A percentile compares a stretch with the other conserved stretches of the same genome.
Evolutionary conservation across 2,329 filamentous ascomycete genomes (phyloP).

Genomic region (Fusarium pininemorale): DNA sequence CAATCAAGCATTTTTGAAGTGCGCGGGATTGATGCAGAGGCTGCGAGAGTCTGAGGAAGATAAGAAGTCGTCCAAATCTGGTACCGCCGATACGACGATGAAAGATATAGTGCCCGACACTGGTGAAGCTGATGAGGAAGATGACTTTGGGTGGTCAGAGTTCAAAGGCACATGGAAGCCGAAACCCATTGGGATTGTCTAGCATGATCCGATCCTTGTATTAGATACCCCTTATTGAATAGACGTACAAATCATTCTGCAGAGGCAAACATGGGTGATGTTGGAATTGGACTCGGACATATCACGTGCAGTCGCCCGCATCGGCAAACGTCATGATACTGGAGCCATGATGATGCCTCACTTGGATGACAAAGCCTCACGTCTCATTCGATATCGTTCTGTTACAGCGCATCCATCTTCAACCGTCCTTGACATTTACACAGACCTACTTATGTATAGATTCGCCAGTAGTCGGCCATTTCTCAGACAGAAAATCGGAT

Average conservation of each 20-base stretch:
- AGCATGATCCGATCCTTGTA: constrained; percentile 11
- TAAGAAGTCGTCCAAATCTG: constrained; percentile 13
- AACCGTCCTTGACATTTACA: not conserved
- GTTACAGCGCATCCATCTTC: constrained; percentile 6
- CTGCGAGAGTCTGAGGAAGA: constrained; percentile 41
- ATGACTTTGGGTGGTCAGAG: constrained; percentile 55
- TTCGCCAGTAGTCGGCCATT: constrained; percentile 50
- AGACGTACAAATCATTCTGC: not conserved
- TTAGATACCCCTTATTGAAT: constrained; percentile 23
- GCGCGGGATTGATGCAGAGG: constrained; percentile 54
- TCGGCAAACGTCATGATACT: constrained; percentile 35
- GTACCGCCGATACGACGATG: constrained; percentile 14
- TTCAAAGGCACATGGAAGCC: constrained; percentile 64
- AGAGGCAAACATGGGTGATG: not conserved
- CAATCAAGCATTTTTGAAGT: constrained; percentile 55
- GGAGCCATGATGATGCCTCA: constrained; percentile 32
- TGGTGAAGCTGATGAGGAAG: constrained; percentile 39
- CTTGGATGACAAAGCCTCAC: constrained; percentile 41
- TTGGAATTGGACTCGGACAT: not conserved
- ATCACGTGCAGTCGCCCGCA: constrained; percentile 37
- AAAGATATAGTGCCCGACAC: constrained; percentile 7
- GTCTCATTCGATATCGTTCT: constrained; percentile 32
- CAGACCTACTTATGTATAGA: constrained; percentile 52
- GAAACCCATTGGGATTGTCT: constrained; percentile 67
- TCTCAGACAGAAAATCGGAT: constrained; percentile 45